A percentile compares a stretch with the other conserved stretches of the same genome.
phyloP scores from a whole-genome alignment of 2,329 filamentous ascomycete species.

The Sclerotiophoma versabilis region DNA sequence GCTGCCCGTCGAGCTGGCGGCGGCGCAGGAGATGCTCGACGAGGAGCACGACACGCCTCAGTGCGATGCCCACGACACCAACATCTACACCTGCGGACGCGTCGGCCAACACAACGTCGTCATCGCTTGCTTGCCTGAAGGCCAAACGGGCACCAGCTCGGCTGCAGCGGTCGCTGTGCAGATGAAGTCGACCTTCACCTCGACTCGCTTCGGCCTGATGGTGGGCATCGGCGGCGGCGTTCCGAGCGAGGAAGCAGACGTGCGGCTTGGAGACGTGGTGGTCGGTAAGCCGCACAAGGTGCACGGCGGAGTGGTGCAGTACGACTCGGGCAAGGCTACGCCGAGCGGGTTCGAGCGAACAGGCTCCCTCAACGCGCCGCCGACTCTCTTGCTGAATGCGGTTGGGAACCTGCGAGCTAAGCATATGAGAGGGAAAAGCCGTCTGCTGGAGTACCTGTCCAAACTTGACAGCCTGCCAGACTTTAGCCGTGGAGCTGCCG shows the following conservation, averaged over 20 bases:
- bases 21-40: constrained; percentile 14
- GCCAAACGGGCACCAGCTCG: constrained; percentile 43
- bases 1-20: constrained; percentile 20
- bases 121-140: constrained; percentile 20
- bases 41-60: not conserved
- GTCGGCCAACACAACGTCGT: constrained; percentile 45
- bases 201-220: constrained; percentile 51
- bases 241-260: constrained; percentile 23
- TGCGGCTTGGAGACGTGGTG: constrained; percentile 38
- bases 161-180: constrained; percentile 43
- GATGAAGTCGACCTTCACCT: constrained; percentile 41
- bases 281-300: constrained; percentile 22
- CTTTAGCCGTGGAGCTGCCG: not conserved
- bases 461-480: not conserved
- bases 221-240: constrained; percentile 53
- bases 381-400: constrained; percentile 17
- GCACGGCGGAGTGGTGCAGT: constrained; percentile 27
- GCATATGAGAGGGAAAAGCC: not conserved
- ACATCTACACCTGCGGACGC: constrained; percentile 27
- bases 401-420: constrained; percentile 9
- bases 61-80: constrained; percentile 17
- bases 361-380: constrained; percentile 18
- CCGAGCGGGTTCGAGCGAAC: constrained; percentile 11
- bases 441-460: not conserved
- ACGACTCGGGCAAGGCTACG: constrained; percentile 26